Conservation (phyloP, 192 early-diverging fungal species). For the Coemansia sp. region DNA sequence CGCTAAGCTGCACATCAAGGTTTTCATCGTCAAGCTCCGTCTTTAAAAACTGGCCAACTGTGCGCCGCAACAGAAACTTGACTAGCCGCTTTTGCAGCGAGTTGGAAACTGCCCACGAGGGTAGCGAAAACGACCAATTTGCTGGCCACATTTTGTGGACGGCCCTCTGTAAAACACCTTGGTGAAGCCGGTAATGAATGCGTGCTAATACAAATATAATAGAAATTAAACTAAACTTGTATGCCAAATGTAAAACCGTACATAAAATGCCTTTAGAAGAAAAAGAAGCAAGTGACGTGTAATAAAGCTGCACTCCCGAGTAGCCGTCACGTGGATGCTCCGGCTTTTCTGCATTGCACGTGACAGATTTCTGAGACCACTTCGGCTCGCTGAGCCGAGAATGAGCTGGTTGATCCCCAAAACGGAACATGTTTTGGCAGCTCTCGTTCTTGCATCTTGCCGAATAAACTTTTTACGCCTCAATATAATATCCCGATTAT, state of each 20-base stretch:
- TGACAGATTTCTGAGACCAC: conserved; percentile 6
- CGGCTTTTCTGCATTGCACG: conserved; percentile 10
- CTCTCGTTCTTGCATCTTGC: neutral
- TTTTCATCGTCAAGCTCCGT: conserved; percentile 73
- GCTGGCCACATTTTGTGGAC: conserved; percentile 44
- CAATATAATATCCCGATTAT: neutral
- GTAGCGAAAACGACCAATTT: conserved; percentile 50
- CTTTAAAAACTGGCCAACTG: conserved; percentile 83
- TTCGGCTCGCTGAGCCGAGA: conserved; percentile 5
- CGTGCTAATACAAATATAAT: neutral
- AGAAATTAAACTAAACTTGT: conserved; percentile 6
- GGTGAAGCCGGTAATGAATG: neutral
- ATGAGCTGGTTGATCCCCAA: neutral
- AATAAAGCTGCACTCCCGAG: neutral
- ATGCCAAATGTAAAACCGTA: conserved; percentile 4
- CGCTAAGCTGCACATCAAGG: conserved; percentile 80
- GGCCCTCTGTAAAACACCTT: neutral
- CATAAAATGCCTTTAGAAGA: conserved; percentile 6
- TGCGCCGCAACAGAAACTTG: conserved; percentile 76
- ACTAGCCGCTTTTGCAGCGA: conserved; percentile 81
- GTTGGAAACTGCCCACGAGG: conserved; percentile 60
- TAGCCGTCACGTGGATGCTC: conserved; percentile 14
- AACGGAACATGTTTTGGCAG: neutral
- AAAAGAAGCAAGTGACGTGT: conserved; percentile 3
- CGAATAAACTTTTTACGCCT: neutral